Percentiles rank a stretch among this genome's conserved stretches.
These are phyloP conservation scores for Neonectria punicea DNA, from an alignment of 2,329 filamentous ascomycete genomes.

Conservation along the genomic window DNA sequence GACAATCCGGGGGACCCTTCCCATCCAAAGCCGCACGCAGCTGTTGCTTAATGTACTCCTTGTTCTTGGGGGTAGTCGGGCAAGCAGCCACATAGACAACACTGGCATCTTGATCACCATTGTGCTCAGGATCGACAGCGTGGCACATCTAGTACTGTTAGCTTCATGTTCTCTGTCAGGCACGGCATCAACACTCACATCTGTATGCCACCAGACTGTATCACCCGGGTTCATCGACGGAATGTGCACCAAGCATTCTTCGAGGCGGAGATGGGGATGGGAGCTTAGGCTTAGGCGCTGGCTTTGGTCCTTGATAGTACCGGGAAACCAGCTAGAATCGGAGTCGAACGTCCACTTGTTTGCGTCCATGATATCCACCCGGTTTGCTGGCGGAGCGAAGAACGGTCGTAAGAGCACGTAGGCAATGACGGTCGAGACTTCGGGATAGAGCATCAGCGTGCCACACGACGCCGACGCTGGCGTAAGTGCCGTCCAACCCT, in stretches of 20 bases:
- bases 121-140: constrained; percentile 51
- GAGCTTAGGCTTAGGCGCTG: constrained; percentile 23
- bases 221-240: constrained; percentile 21
- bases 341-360: constrained; percentile 39
- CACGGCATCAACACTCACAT: constrained; percentile 8
- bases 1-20: constrained; percentile 17
- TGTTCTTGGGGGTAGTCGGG: constrained; percentile 49
- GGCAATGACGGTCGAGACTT: constrained; percentile 8
- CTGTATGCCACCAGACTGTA: constrained; percentile 29
- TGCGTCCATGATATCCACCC: constrained; percentile 40
- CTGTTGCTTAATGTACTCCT: constrained; percentile 35
- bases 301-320: constrained; percentile 23
- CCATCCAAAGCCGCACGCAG: constrained; percentile 23
- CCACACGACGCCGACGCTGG: constrained; percentile 47
- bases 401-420: constrained; percentile 22
- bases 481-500: constrained; percentile 56
- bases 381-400: constrained; percentile 9
- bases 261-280: constrained; percentile 19
- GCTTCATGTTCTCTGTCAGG: background rate
- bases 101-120: constrained; percentile 45
- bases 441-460: constrained; percentile 52
- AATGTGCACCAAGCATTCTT: constrained; percentile 19
- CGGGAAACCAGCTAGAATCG: constrained; percentile 15
- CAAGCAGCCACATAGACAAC: constrained; percentile 51
- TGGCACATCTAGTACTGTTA: constrained; percentile 46